Evolutionary conservation across 768 basidiomycete species (phyloP), one percentile per base, ranked within the genome.

Genomic region (Chalciporus pseudorubinellus): DNA sequence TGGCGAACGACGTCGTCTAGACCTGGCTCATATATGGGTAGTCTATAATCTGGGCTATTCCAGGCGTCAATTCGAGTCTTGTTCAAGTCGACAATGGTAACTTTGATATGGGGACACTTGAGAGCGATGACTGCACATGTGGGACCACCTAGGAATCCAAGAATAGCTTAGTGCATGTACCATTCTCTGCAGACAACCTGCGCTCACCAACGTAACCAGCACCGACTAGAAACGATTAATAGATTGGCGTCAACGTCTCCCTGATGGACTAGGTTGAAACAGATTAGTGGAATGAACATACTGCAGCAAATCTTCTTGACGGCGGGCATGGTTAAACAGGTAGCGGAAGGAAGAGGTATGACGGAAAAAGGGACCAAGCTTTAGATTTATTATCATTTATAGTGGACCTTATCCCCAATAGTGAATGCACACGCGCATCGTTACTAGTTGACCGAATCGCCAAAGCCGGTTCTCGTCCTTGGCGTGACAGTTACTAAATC

Each of bases 61-160:
- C 97, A 99, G 16, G 95, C 95, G 68, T 92, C 90, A 71, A 99
- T 84, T 54, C 97, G 88, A 52, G 86, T 77, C 68, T 94, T 78
- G 80, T 98, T 98, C 61, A 99, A 80, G 73, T 99, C 97, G 64
- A 98, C 97, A 63, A 99, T 99, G 63, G 94, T 99, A 66, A 99
- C 95, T 39, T 75, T 75, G 73, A 98, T 91, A 66, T 95, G 81
- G 44, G 94, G 92, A 69, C 93, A 95, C 71, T 92, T 94, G 59
- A 90, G 77, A 18, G 93, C 93, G 61, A 97, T 92, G 65, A 97
- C 93, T 42, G 94, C 89, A 67, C 93, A 95, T 39, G 94, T 98
- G 21, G 94, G 94, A 29, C 94, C 94, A 66, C 93, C 92, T 94
- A 59, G 33, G 53, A 41, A 46, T 21, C 46, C 55, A 50, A 63